A percentile compares a stretch with the other conserved stretches of the same genome.
Evolutionary conservation across 192 early-diverging fungal genomes (phyloP).

Genomic region (Linnemannia zychae): DNA sequence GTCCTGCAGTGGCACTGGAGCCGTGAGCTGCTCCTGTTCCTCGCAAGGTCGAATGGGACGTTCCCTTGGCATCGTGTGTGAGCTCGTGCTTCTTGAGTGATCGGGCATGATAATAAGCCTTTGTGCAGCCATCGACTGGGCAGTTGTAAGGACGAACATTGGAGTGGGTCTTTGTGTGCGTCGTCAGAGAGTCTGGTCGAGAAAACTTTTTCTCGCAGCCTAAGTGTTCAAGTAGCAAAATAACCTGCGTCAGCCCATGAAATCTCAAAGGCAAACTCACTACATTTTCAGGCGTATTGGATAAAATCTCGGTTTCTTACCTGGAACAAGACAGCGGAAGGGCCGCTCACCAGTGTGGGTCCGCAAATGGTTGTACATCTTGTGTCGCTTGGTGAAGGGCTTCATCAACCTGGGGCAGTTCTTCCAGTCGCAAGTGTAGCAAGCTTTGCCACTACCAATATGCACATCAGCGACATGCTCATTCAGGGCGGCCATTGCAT

Average conservation of each 20-base stretch:
- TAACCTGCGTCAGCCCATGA: not conserved
- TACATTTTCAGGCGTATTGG: not conserved
- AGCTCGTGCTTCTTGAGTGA: slow-evolving; percentile 75
- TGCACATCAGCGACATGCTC: slow-evolving; percentile 65
- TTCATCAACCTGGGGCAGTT: slow-evolving; percentile 59
- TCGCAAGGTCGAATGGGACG: slow-evolving; percentile 14
- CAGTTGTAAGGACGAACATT: slow-evolving; percentile 70
- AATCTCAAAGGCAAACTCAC: not conserved
- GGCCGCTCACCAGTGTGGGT: slow-evolving; percentile 84
- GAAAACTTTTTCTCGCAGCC: slow-evolving; percentile 64
- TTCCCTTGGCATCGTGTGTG: slow-evolving; percentile 55
- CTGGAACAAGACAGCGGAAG: slow-evolving; percentile 71
- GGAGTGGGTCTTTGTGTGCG: slow-evolving; percentile 71
- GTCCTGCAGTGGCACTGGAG: not conserved
- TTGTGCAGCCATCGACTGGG: slow-evolving; percentile 62
- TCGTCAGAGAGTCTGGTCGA: slow-evolving; percentile 62
- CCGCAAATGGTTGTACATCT: slow-evolving; percentile 78
- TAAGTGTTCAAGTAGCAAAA: slow-evolving; percentile 18
- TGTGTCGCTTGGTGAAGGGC: slow-evolving; percentile 79
- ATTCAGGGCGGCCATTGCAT: slow-evolving; percentile 59
- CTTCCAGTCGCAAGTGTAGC: slow-evolving; percentile 64
- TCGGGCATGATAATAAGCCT: slow-evolving; percentile 74
- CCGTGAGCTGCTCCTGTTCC: slow-evolving; percentile 33
- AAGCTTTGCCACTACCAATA: slow-evolving; percentile 70
- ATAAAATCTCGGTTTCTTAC: slow-evolving; percentile 15